Base-by-base conservation (phyloP, 2,329 filamentous ascomycete genomes). In the Xylariales sp. region DNA sequence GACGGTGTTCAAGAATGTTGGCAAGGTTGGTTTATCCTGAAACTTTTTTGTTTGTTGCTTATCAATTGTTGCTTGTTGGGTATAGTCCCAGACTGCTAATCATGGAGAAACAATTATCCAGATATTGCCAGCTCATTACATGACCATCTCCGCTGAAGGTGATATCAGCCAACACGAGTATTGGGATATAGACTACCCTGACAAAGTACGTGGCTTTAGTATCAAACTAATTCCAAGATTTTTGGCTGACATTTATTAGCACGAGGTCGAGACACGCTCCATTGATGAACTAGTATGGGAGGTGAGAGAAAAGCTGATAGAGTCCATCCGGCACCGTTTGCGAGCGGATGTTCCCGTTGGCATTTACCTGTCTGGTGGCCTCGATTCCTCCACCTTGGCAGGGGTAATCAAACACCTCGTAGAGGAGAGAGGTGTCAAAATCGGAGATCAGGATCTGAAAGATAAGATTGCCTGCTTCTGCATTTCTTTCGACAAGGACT, bases 341-440 rank as follows among this genome's bases (percentile, higher is more conserved):
- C 63, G 68, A 13, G 75, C 76, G 2, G 76, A 81, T 49, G 76
- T 79, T 0, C 72, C 73, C 1, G 61, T 80, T 4, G 76, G 72
- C 3, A 59, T 81, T 36, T 79, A 75, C 40, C 57, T 80, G 0
- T 72, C 65, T 16, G 76, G 77, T 5, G 77, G 76, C 1, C 67
- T 81, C 33, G 76, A 80, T 49, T 77, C 72, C 0, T 78, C 74
- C 0, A 62, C 67, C 2, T 55, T 80, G 16, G 75, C 75, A 6
- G 76, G 76, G 4, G 77, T 81, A 47, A 67, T 71, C 3, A 67
- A 66, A 1, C 61, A 78, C 42, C 60, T 79, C 2, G 61, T 68
- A n/a, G 59, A 63, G 28, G 59, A 72, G 33, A 55, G 70, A 34
- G 62, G 67, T n/a, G 55, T 63, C 16, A 55, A 60, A 24, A 54